Evolutionary conservation across 805 yeast species (phyloP).

Genomic region (Spathaspora arborariae): DNA sequence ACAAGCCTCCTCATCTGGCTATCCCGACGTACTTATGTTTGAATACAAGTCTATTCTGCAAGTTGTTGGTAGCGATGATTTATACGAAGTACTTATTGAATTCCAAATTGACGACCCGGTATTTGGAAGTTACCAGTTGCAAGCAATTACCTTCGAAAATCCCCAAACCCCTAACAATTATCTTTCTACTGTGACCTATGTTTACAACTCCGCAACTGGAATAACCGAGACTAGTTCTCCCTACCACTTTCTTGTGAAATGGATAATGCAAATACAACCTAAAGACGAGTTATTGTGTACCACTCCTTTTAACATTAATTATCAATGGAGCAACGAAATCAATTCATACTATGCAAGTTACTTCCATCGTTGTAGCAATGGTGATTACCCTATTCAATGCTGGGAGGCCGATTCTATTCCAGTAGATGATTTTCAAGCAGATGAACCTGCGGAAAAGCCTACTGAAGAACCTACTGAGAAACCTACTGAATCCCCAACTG

Average conservation of each 20-base stretch:
- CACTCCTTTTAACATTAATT: background rate
- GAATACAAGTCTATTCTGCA: background rate
- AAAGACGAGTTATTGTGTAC: background rate
- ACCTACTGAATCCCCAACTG: background rate
- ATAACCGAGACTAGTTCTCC: background rate
- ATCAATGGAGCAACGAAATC: background rate
- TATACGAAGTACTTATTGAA: background rate
- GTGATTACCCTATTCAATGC: background rate
- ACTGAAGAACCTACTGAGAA: background rate
- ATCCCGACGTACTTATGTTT: background rate
- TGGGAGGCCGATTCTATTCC: background rate
- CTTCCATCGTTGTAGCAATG: background rate
- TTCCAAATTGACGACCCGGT: background rate
- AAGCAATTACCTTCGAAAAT: background rate
- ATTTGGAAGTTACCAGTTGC: background rate
- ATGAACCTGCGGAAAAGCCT: background rate
- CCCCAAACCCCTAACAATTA: background rate
- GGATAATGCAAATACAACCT: constrained; percentile 1
- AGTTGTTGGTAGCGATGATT: background rate
- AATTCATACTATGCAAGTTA: background rate
- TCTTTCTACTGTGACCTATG: background rate
- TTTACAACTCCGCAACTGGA: too few relatives aligned
- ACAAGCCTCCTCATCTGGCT: background rate
- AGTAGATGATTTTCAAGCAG: too few relatives aligned
- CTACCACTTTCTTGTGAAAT: background rate